Conservation (phyloP, 2,329 filamentous ascomycete genomes). For the Massarina eburnea region DNA sequence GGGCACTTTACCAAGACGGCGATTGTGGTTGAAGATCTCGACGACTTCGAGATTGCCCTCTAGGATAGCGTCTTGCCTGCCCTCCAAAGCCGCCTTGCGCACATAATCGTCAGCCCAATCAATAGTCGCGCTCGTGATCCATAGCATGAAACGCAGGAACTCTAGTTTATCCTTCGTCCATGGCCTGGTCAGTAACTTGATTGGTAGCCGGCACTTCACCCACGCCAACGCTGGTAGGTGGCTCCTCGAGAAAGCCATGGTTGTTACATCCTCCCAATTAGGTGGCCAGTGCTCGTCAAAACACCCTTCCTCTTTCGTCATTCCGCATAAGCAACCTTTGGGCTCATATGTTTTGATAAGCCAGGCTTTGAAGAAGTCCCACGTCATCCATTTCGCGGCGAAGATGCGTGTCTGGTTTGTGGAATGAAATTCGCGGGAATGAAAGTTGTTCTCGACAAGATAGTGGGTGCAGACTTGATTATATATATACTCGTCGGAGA, state of each 20-base stretch:
- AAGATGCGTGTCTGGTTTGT: conserved; percentile 29
- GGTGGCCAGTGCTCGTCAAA: conserved; percentile 35
- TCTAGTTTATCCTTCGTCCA: conserved; percentile 32
- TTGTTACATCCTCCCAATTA: conserved; percentile 28
- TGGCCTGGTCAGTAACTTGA: conserved; percentile 28
- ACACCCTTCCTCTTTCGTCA: conserved; percentile 22
- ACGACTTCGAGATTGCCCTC: conserved; percentile 34
- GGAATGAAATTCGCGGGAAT: conserved; percentile 15
- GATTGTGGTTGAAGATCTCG: conserved; percentile 37
- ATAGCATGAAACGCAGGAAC: conserved; percentile 35
- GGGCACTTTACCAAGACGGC: conserved; percentile 30
- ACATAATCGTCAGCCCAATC: conserved; percentile 27
- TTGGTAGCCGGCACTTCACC: conserved; percentile 32
- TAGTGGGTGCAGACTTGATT: conserved; percentile 25
- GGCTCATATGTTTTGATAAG: conserved; percentile 17
- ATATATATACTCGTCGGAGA: conserved; percentile 30
- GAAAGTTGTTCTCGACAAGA: conserved; percentile 12
- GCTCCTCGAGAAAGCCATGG: conserved; percentile 31
- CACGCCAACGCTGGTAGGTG: conserved; percentile 29
- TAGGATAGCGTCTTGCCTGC: conserved; percentile 27
- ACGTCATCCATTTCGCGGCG: conserved; percentile 36
- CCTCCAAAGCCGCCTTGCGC: conserved; percentile 12
- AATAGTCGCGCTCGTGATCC: conserved; percentile 34
- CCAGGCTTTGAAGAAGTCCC: conserved; percentile 33
- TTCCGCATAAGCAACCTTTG: conserved; percentile 32